Evolutionary conservation across 1,284 basidiomycete species (phyloP).

Genomic region (Anthracocystis panici-leucophaei): DNA sequence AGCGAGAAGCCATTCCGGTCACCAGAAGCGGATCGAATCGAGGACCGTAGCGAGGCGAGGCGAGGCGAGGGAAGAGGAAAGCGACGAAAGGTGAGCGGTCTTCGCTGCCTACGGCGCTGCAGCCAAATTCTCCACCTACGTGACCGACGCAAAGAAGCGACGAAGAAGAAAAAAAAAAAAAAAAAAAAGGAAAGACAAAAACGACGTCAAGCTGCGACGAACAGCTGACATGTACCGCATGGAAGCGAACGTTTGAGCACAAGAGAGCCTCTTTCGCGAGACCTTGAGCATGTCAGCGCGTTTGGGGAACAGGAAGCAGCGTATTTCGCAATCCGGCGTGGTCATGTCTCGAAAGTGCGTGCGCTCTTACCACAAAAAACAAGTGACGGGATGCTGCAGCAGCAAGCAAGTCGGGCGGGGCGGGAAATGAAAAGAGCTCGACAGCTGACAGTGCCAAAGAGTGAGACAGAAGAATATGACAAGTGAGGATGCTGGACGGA

Average conservation of each 20-base stretch:
- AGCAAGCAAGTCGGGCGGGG: too few relatives aligned
- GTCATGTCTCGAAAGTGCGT: background rate
- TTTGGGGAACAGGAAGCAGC: background rate
- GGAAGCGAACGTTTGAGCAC: constrained; percentile 5
- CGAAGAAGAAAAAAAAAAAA: background rate
- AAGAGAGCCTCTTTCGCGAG: background rate
- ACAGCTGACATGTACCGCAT: constrained; percentile 20
- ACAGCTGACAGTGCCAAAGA: too few relatives aligned
- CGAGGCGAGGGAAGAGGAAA: background rate
- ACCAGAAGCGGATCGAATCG: background rate
- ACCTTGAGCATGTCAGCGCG: background rate
- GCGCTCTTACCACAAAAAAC: too few relatives aligned
- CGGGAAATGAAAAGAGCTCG: too few relatives aligned
- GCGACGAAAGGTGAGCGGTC: background rate
- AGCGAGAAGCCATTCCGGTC: background rate
- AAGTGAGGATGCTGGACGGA: too few relatives aligned
- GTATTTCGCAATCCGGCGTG: background rate
- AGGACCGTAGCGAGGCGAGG: background rate
- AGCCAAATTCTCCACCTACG: background rate
- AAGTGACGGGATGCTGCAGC: too few relatives aligned
- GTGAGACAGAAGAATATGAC: too few relatives aligned
- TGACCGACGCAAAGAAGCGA: constrained; percentile 1
- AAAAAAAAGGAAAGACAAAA: background rate
- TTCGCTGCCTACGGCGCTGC: too few relatives aligned
- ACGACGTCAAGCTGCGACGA: constrained; percentile 27